These are phyloP conservation scores for Corynespora cassiicola DNA, from an alignment of 2,329 filamentous ascomycete genomes.

Conservation along the genomic window DNA sequence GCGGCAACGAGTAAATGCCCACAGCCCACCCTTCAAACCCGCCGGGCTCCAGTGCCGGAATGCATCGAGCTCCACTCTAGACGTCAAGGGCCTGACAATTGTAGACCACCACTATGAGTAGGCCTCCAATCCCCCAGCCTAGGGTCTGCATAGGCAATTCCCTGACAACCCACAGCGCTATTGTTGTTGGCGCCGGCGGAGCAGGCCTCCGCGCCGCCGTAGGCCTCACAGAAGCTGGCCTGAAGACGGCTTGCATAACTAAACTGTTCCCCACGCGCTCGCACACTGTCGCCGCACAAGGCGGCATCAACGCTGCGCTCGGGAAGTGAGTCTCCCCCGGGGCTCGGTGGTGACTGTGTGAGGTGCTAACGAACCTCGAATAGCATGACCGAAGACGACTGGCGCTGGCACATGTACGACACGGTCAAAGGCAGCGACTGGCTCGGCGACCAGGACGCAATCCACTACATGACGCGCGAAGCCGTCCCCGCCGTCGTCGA, in stretches of 20 bases:
- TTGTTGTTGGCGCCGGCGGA: constrained; percentile 88
- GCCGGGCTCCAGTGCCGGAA: constrained; percentile 15
- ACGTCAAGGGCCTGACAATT: constrained; percentile 29
- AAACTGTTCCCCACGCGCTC: constrained; percentile 87
- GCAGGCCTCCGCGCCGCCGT: constrained; percentile 83
- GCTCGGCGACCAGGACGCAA: constrained; percentile 96
- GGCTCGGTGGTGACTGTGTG: background rate
- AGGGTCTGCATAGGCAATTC: too few relatives aligned
- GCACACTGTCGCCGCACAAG: constrained; percentile 78
- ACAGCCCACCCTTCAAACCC: constrained; percentile 7
- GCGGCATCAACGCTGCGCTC: constrained; percentile 86
- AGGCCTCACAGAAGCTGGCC: constrained; percentile 84
- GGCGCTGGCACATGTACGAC: constrained; percentile 99
- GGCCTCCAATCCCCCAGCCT: too few relatives aligned
- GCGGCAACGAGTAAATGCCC: constrained; percentile 20
- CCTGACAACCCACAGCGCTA: constrained; percentile 43
- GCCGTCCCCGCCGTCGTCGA: constrained; percentile 91
- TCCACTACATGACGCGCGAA: constrained; percentile 98
- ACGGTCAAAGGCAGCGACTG: constrained; percentile 98
- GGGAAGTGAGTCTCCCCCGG: constrained; percentile 63
- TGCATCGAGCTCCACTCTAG: constrained; percentile 22
- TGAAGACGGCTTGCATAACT: constrained; percentile 86
- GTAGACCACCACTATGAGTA: constrained; percentile 46
- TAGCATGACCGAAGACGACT: constrained; percentile 94
- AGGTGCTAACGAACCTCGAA: constrained; percentile 8